Evolutionary conservation across 768 basidiomycete genomes (phyloP).

Genomic region (Lentinula detonsa): DNA sequence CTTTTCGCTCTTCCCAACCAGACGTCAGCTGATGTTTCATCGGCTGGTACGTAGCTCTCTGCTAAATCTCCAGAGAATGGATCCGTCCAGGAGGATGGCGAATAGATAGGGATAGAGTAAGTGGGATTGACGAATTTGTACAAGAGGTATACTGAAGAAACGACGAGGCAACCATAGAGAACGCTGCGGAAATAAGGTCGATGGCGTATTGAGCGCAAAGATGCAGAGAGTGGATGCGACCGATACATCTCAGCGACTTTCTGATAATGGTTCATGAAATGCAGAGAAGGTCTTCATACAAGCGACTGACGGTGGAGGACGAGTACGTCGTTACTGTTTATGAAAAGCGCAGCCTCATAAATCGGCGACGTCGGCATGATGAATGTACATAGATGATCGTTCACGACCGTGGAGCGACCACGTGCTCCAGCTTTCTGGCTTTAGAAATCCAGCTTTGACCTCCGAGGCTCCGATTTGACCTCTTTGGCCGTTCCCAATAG

Average conservation of each 20-base stretch:
- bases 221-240: conserved; percentile 1
- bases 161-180: conserved; percentile 20
- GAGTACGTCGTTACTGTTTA: not conserved
- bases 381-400: no score
- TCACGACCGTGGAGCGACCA: not conserved
- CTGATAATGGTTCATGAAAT: conserved; percentile 4
- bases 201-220: conserved; percentile 13
- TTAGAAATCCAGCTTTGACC: not conserved
- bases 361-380: not conserved
- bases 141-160: conserved; percentile 22
- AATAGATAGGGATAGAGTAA: conserved; percentile 1
- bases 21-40: conserved; percentile 21
- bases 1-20: conserved; percentile 50
- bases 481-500: no score
- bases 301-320: not conserved
- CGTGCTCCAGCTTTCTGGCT: not conserved
- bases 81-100: conserved; percentile 1
- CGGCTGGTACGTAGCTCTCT: conserved; percentile 5
- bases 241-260: conserved; percentile 3
- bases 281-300: not conserved
- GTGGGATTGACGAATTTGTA: conserved; percentile 14
- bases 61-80: conserved; percentile 4
- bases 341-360: not conserved
- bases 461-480: not conserved
- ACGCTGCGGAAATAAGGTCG: conserved; percentile 23